Base-by-base conservation (phyloP, 2,329 filamentous ascomycete species). In the Ascochyta lentis region DNA sequence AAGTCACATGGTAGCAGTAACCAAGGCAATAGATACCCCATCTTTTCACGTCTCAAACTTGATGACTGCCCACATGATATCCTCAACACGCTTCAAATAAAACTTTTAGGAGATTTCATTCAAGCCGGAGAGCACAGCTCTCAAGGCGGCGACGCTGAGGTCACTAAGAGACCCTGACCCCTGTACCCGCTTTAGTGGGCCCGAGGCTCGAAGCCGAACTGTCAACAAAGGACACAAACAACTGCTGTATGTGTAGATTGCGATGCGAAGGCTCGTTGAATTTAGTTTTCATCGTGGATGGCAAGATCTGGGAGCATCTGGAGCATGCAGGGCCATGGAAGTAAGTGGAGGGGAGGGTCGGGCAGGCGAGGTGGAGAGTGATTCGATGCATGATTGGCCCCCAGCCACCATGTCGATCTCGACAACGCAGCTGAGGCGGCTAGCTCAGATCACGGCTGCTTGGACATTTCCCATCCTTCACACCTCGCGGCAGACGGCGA, bases 381-480 rank as follows among this genome's bases (percentile, higher is more conserved):
- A 9, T 37, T 42, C n/a, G 4, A 4, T 4, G 29, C 10, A 23
- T 43, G 41, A 56, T 56, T 47, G 53, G 53, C 37, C 53, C 53
- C 53, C 53, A 50, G 42, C 53, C 44, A 26, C 41, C 47, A 34
- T 42, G 46, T 35, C 40, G 41, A 55, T 55, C 29, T 31, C 34
- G 37, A 49, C 52, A 55, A 44, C 53, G 40, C 53, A 56, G 49
- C 42, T 44, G 46, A 55, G 49, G 52, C 46, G 52, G 46, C 52
- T 55, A 49, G 52, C 46, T 49, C 49, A 41, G 41, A 45, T 45
- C 27, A 27, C 46, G 16, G 46, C 41, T 37, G 46, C 34, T 40
- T 31, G 27, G 15, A 40, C 41, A 46, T 49, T 45, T 39, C 46
- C 6, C 26, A n/a, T 22, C 29, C 19, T 45, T 19, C 13, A 41